phyloP scores from a whole-genome alignment of 2,329 filamentous ascomycete species.

The Shiraia sp. region DNA sequence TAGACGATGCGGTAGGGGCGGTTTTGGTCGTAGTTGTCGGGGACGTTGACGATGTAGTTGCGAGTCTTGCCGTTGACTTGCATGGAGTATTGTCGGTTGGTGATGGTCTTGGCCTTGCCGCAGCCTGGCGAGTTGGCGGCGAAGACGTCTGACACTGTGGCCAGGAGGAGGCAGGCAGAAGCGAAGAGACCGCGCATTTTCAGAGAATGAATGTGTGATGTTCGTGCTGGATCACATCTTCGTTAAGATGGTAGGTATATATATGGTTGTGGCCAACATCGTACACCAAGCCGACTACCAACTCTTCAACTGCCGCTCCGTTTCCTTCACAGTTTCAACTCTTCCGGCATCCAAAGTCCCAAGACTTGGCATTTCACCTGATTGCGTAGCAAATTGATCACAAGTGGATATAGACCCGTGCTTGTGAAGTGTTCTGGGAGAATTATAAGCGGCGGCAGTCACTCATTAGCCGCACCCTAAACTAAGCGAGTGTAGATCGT shows the following conservation, averaged over 20 bases:
- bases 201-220: neutral
- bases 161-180: conserved; percentile 12
- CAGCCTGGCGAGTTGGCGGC: conserved; percentile 16
- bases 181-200: conserved; percentile 8
- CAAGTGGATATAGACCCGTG: conserved; percentile 2
- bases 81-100: conserved; percentile 14
- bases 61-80: conserved; percentile 45
- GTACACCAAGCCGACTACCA: neutral
- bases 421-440: neutral
- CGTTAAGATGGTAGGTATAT: conserved; percentile 3
- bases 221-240: conserved; percentile 2
- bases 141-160: conserved; percentile 9
- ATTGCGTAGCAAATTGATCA: conserved; percentile 6
- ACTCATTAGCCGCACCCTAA: conserved; percentile 8
- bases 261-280: conserved; percentile 1
- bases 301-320: conserved; percentile 5
- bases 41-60: conserved; percentile 47
- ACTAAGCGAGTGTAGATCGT: neutral
- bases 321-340: conserved; percentile 2
- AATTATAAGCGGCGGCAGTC: conserved; percentile 9
- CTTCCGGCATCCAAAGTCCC: conserved; percentile 8
- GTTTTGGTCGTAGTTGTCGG: conserved; percentile 46
- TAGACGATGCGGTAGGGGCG: conserved; percentile 49
- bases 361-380: conserved; percentile 1
- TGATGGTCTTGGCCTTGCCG: conserved; percentile 19